Evolutionary conservation across 345 rosid genomes (phyloP), one percentile per base, ranked within the genome.

Genomic region (Clarkia xantiana): DNA sequence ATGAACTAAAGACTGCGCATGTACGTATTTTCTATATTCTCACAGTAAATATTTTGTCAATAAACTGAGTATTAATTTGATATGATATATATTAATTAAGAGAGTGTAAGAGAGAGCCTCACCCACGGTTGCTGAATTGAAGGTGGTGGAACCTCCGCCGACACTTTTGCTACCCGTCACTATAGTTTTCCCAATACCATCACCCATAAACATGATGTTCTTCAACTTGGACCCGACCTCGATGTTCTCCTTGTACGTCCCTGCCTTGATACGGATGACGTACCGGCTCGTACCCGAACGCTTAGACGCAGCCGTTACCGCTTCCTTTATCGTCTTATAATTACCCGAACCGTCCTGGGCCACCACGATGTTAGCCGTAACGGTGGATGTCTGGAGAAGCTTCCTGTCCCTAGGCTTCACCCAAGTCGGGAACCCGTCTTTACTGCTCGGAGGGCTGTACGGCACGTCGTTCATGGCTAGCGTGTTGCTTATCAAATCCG

Each of bases 271-370:
- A 25, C 67, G 67, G 14, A 91, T 86, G 51, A 84, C 86, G 51
- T 63, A 86, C 65, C 96, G 70, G 12, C 70, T 71, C 1, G 67
- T 76, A 10, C 91, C 91, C 0, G 68, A 62, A 38, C 77, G 59
- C 56, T 58, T 71, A 0, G 83, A 72, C 0, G 86, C 96, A 0
- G 80, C 83, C 0, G 72, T 47, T 2, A 84, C 25, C 2, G 94
- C 96, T 11, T 63, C 86, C 16, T 66, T 65, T 13, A 91, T 69
- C 23, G 89, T 91, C 64, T 48, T 71, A 43, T 64, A 72, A 34
- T 67, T 65, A 18, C 98, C 98, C 0, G 96, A 91, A 13, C 94
- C 96, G 40, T 91, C 98, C 63, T 77, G 70, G 5, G 96, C 94
- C 57, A 91, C 96, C 48, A 81, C 87, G 1, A 82, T 55, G 40